Evolutionary conservation across 1,284 basidiomycete genomes (phyloP), one percentile per base, ranked within the genome.

Genomic region (Puccinia horiana): DNA sequence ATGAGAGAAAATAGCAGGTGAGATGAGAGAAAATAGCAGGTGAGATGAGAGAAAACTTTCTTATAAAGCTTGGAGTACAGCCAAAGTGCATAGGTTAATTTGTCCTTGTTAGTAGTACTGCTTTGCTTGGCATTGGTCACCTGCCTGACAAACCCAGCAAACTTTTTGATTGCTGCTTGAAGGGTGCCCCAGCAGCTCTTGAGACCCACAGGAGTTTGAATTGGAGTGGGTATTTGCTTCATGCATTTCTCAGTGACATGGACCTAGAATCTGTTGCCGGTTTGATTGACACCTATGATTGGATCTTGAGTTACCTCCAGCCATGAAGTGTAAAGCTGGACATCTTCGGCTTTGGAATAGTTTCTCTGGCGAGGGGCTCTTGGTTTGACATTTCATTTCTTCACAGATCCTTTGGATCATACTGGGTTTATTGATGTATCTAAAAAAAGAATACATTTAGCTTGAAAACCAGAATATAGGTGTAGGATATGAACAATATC

Each of bases 111-210:
- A 0, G 35, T 63, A 23, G 29, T 63, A 9, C 75, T 58, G 20
- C 56, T 63, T 49, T 76, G 56, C 29, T 63, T 58, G 14, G 40
- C 23, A 18, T 32, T 8, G 8, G n/a, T 35, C 14, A 76, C 29
- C 47, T 76, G 75, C 32, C 47, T 18, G 8, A 63, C 18, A 16
- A 56, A 76, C 47, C 75, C 75, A n/a, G 20, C 12, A 26, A 76
- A 76, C 26, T 76, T 76, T n/a, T 58, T 63, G 40, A 76, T 20
- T 11, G 56, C 20, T 20, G 14, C 54, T 20, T 76, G 54, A 47
- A 76, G 54, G 47, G 37, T 20, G 12, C 40, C 35, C 75, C 56
- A 76, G n/a, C 58, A 40, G 4, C 20, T 44, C 54, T 76, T 63
- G 9, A 76, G 37, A n/a, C 58, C 37, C 6, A 37, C 26, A 1